Evolutionary conservation across 495 filamentous ascomycete species (phyloP).

Genomic region (Trichocladium uniseriatum): DNA sequence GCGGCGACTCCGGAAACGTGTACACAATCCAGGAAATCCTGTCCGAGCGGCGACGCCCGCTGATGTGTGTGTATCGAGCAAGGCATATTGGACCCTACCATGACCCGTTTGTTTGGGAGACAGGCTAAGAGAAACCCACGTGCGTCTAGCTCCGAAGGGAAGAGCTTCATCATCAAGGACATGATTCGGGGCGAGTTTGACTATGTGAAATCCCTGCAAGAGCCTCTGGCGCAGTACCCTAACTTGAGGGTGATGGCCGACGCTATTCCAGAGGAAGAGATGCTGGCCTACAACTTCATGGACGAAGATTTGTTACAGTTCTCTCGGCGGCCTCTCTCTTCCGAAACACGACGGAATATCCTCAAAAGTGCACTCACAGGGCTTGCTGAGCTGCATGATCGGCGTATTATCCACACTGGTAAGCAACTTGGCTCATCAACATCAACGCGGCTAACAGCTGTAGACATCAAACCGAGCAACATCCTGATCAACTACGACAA

Average conservation of each 20-base stretch:
- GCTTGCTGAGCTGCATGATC: background rate
- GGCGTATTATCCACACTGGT: background rate
- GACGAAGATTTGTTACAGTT: background rate
- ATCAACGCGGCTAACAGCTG: background rate
- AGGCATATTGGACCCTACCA: background rate
- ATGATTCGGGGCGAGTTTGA: background rate
- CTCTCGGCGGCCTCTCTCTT: background rate
- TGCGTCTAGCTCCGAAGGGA: background rate
- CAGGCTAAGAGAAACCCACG: background rate
- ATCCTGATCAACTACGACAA: conserved; percentile 30
- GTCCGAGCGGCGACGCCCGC: background rate
- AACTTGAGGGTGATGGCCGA: background rate
- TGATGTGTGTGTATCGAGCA: background rate
- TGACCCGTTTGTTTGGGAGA: too few species aligned
- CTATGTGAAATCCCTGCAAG: background rate
- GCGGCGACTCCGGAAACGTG: background rate
- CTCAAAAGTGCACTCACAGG: background rate
- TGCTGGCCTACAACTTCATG: background rate
- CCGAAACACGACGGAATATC: background rate
- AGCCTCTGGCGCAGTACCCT: background rate
- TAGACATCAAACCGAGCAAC: conserved; percentile 35
- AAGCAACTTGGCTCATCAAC: background rate
- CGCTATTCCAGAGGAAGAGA: background rate
- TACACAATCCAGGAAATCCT: background rate
- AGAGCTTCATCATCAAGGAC: background rate